Base-by-base conservation (phyloP, 257 asterid species). In the Plectranthus barbatus region DNA sequence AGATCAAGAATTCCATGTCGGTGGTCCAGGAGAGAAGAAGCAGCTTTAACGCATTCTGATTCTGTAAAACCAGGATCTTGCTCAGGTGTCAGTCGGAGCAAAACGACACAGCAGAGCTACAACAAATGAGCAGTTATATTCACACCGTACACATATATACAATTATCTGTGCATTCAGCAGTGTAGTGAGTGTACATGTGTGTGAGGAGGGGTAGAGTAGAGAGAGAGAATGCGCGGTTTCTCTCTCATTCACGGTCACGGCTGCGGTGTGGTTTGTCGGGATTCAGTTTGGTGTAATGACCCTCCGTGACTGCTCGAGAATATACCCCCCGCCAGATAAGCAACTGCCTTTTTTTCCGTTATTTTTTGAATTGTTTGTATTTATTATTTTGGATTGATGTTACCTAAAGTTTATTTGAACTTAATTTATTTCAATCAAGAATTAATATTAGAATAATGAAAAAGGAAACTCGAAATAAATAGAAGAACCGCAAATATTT, bases 251-350 rank as follows among this genome's bases (percentile, higher is more conserved):
- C 29, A 60, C 24, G 10, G 59, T 60, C 63, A 58, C 76, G 52
- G 80, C 72, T 61, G 58, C 85, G 82, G 82, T 79, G 77, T 40
- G 19, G 26, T n/a, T 72, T 78, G 80, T 83, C 80, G 69, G 68
- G 76, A 58, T 46, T 51, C 70, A 62, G 79, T 65, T 62, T 70
- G 72, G 76, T 47, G 60, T 46, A 19, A 18, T 19, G 40, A 50
- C 67, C 59, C 67, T n/a, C n/a, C 67, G 69, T 70, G 64, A 61
- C 63, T 33, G 1, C 57, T 18, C 57, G 7, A 66, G 15, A 44
- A 37, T 58, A 21, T 1, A 34, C 33, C n/a, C n/a, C 24, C 37
- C 48, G 23, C 62, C 54, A 48, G 42, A 37, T 65, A 13, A 52
- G 36, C 29, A 6, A 9, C 51, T 40, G 8, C n/a, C 12, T 12